phyloP scores from a whole-genome alignment of 768 basidiomycete genomes.

The Leccinum broughii region DNA sequence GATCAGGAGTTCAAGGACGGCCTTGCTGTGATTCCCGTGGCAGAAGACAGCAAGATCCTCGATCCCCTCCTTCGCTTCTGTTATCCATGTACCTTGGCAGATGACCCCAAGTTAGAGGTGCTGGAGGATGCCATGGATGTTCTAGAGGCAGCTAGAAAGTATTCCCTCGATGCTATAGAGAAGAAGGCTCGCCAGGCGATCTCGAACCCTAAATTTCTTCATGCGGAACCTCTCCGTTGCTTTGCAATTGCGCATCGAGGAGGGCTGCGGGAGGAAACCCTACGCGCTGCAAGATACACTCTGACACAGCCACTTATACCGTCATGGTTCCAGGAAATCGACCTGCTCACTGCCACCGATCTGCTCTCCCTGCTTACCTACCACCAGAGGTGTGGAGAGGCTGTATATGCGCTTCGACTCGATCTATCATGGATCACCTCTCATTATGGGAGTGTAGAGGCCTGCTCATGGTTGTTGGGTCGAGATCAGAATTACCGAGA shows the following conservation, averaged over 20 bases:
- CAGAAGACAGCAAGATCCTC: not conserved
- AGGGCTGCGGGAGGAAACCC: not conserved
- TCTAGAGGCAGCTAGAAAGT: not conserved
- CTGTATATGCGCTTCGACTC: slow-evolving; percentile 1
- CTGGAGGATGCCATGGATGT: not conserved
- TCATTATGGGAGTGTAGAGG: not conserved
- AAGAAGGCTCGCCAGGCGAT: not conserved
- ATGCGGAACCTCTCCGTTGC: not conserved
- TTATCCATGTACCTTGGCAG: slow-evolving; percentile 1
- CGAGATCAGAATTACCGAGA: not conserved
- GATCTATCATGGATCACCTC: slow-evolving; percentile 16
- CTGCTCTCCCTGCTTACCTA: slow-evolving; percentile 27
- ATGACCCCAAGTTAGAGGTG: not conserved
- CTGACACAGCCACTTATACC: slow-evolving; percentile 27
- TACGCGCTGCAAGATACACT: slow-evolving; percentile 11
- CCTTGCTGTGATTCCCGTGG: not conserved
- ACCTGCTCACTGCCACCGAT: slow-evolving; percentile 24
- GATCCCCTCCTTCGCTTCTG: not conserved
- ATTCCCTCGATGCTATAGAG: not conserved
- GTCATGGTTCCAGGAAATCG: slow-evolving; percentile 26
- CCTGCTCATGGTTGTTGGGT: slow-evolving; percentile 14
- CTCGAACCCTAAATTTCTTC: not conserved
- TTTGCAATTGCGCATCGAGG: not conserved
- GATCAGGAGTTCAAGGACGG: not conserved
- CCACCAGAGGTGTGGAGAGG: slow-evolving; percentile 17